Evolutionary conservation across 1,284 basidiomycete species (phyloP), one percentile per base, ranked within the genome.

Genomic region (Pseudozyma hubeiensis): DNA sequence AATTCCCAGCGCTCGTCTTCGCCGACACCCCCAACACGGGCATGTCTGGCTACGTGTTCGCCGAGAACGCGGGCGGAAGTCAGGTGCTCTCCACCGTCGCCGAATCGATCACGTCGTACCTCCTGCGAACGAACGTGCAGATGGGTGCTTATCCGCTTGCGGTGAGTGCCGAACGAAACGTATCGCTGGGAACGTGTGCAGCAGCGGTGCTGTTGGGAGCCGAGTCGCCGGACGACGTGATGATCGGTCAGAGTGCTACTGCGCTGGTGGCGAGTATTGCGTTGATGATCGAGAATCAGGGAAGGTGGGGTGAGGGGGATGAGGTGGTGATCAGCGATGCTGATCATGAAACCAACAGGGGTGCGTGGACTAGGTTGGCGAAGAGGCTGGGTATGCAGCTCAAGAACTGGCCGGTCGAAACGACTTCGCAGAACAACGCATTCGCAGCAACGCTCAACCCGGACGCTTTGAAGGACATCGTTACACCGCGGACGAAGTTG

Each of bases 271-370:
- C 69, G n/a, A 54, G 19, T 19, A 19, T 78, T n/a, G 57, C 54
- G 11, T 34, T 52, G 17, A 70, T 76, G 69, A 59, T 78, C 33
- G 74, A 78, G 44, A 5, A 46, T 16, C 89, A 90, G 83, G 91
- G 91, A 76, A 86, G 91, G 2, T 0, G 85, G 90, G 16, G 88
- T 91, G 53, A 90, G 90, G 59, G 81, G 70, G 1, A 92, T 63
- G 91, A 93, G 82, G 88, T 93, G 58, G 89, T 93, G 61, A 79
- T 92, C 39, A 90, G 89, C 0, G 73, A 82, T 43, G 88, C 88
- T 1, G 92, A 93, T 80, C 92, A 93, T 73, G 91, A 93, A 91
- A 91, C 92, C 0, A 93, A 93, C 74, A 87, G 85, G n/a, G 91
- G 91, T 0, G 88, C 90, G 0, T 93, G 92, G 92, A 91, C 90